Evolutionary conservation across 129 eudicot species (phyloP).

Genomic region (Ambrosia trifida): DNA sequence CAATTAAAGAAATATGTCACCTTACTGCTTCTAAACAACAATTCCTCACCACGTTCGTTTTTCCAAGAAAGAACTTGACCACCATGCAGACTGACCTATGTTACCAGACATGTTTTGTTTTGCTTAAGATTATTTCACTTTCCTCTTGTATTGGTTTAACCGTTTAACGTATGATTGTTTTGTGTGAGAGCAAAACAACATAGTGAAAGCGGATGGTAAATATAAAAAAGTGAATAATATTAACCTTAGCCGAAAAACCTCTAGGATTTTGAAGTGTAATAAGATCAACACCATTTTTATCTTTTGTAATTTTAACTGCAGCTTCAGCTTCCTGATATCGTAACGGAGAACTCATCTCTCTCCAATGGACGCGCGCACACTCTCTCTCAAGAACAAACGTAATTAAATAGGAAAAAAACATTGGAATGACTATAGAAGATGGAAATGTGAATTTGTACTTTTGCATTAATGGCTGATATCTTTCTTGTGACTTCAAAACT

Average conservation of each 20-base stretch:
- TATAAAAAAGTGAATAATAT: background rate
- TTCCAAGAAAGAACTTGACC: conserved; percentile 98
- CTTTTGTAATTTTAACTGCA: conserved; percentile 44
- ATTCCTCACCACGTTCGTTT: conserved; percentile 75
- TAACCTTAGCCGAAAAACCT: conserved; percentile 75
- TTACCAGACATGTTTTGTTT: background rate
- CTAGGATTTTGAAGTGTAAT: conserved; percentile 56
- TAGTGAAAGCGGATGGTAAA: no score
- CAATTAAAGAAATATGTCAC: conserved; percentile 23
- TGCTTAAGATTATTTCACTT: background rate
- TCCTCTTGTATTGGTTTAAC: background rate
- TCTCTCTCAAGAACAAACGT: background rate
- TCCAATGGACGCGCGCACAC: background rate
- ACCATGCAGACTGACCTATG: conserved; percentile 75
- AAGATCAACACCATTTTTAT: conserved; percentile 65
- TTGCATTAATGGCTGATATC: conserved; percentile 33
- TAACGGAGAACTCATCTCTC: conserved; percentile 20
- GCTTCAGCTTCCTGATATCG: conserved; percentile 32
- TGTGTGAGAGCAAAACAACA: background rate
- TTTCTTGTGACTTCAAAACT: conserved; percentile 39
- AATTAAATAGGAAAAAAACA: conserved; percentile 24
- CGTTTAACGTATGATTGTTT: background rate
- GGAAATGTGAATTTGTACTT: conserved; percentile 29
- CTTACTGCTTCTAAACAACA: conserved; percentile 79
- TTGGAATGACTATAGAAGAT: conserved; percentile 20